Evolutionary conservation across 2,329 filamentous ascomycete genomes (phyloP).

Genomic region (Calonectria honghensis): DNA sequence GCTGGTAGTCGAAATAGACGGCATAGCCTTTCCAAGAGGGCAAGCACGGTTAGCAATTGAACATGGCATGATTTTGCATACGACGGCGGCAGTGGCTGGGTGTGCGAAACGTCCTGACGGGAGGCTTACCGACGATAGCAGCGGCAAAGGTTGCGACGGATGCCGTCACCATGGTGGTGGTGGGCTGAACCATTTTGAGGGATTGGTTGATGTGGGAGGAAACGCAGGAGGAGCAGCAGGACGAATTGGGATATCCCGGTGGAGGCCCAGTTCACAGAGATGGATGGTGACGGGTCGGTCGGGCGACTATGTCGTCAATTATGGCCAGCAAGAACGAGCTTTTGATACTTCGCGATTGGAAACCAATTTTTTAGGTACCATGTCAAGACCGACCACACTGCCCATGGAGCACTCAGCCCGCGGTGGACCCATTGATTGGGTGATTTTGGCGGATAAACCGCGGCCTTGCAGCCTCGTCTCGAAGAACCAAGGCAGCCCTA

Average conservation of each 20-base stretch:
- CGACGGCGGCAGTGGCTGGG: neutral
- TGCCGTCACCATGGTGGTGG: constrained; percentile 75
- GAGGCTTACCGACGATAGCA: constrained; percentile 73
- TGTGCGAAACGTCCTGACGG: constrained; percentile 19
- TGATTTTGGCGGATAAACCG: constrained; percentile 43
- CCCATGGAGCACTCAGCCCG: constrained; percentile 52
- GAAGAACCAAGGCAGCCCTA: constrained; percentile 41
- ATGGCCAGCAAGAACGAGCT: constrained; percentile 47
- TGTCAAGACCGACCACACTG: constrained; percentile 40
- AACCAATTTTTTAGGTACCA: constrained; percentile 56
- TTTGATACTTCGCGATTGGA: constrained; percentile 52
- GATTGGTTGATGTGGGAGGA: constrained; percentile 46
- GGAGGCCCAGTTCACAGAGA: constrained; percentile 36
- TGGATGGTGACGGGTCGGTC: constrained; percentile 31
- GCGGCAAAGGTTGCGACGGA: constrained; percentile 77
- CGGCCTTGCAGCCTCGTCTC: constrained; percentile 41
- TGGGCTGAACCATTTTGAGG: constrained; percentile 68
- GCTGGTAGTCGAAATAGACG: constrained; percentile 81
- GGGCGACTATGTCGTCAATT: constrained; percentile 51
- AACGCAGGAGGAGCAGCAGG: constrained; percentile 39
- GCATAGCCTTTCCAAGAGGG: constrained; percentile 72
- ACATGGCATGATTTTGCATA: neutral
- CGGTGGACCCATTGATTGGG: constrained; percentile 45
- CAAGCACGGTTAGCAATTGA: constrained; percentile 45
- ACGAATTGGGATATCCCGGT: constrained; percentile 38